These are phyloP conservation scores for Tolypocladium ovalisporum DNA, from an alignment of 2,329 filamentous ascomycete species.

Conservation along the genomic window DNA sequence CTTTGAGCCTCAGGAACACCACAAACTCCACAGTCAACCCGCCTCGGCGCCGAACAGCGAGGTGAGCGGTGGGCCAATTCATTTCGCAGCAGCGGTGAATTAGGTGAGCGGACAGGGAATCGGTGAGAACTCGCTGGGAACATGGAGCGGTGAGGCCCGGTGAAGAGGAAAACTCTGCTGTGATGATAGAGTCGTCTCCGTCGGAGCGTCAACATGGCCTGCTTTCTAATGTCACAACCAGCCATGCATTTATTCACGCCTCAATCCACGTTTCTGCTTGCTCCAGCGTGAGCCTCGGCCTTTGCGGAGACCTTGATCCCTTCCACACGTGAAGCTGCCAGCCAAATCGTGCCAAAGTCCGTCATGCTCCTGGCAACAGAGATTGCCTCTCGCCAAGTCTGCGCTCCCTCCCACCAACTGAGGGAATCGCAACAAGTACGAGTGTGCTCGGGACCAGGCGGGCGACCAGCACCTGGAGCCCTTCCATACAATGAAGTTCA, in stretches of 20 bases:
- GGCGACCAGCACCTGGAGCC: not conserved
- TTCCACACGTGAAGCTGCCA: not conserved
- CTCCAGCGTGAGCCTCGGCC: not conserved
- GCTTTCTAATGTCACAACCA: too few relatives aligned
- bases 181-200: not conserved
- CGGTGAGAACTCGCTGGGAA: not conserved
- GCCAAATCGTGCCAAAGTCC: too few relatives aligned
- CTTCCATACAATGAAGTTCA: not conserved
- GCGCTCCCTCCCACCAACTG: too few relatives aligned
- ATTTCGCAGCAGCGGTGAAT: not conserved
- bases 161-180: not conserved
- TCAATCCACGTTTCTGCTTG: not conserved
- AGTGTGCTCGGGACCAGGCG: not conserved
- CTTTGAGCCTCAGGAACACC: not conserved
- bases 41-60: not conserved
- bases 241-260: not conserved
- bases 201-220: not conserved
- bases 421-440: not conserved
- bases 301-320: not conserved
- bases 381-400: not conserved
- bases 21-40: not conserved
- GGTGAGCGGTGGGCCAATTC: not conserved
- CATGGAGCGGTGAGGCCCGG: not conserved
- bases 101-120: not conserved
- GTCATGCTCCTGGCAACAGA: not conserved